These are phyloP conservation scores for Parasitella parasitica DNA, from an alignment of 371 early-diverging fungal genomes.

Conservation along the genomic window DNA sequence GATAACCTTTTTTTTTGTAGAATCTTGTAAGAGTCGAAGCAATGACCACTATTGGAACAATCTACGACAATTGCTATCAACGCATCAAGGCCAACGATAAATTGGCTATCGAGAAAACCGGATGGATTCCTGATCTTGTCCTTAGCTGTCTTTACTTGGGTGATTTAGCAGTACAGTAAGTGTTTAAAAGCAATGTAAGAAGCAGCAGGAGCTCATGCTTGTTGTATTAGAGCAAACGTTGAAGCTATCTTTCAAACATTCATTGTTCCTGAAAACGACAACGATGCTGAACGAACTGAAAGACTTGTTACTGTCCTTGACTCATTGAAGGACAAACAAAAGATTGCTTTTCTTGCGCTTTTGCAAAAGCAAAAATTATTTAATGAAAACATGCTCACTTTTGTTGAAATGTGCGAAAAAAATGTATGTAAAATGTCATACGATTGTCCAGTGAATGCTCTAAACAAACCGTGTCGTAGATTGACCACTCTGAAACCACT, in stretches of 20 bases:
- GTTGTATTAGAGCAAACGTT: constrained; percentile 33
- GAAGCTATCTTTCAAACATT: constrained; percentile 37
- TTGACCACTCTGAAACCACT: constrained; percentile 8
- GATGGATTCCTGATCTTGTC: constrained; percentile 81
- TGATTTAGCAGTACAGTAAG: constrained; percentile 73
- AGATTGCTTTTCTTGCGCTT: constrained; percentile 54
- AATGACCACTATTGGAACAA: constrained; percentile 64
- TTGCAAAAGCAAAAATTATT: constrained; percentile 53
- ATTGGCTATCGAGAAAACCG: constrained; percentile 51
- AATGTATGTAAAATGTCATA: constrained; percentile 7
- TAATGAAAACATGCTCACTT: constrained; percentile 48
- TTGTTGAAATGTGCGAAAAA: constrained; percentile 48
- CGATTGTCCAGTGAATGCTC: background rate
- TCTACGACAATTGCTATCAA: constrained; percentile 70
- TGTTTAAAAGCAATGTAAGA: constrained; percentile 6
- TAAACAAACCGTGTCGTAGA: constrained; percentile 6
- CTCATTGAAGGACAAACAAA: constrained; percentile 49
- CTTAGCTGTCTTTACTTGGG: constrained; percentile 80
- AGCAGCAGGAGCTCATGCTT: background rate
- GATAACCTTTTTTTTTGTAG: constrained; percentile 25
- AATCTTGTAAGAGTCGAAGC: constrained; percentile 71
- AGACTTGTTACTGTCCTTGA: constrained; percentile 56
- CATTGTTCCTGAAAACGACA: constrained; percentile 42
- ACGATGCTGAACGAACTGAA: constrained; percentile 55
- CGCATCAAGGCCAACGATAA: constrained; percentile 58